A percentile compares a stretch with the other conserved stretches of the same genome.
Evolutionary conservation across 2,329 filamentous ascomycete species (phyloP).

Genomic region (Phoma sp.): DNA sequence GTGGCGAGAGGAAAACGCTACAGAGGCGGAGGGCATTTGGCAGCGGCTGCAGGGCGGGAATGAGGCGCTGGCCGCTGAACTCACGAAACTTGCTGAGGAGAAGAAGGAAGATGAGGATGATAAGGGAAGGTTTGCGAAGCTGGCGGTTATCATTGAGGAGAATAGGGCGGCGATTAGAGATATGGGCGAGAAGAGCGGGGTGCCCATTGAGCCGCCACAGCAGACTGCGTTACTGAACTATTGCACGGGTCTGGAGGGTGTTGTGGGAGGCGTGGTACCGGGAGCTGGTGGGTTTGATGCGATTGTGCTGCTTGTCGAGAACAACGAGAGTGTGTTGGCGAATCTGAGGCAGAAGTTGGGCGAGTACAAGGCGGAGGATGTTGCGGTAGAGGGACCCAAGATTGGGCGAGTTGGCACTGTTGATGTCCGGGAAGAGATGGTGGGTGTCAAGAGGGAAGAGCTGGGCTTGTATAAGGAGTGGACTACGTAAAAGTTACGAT

Average conservation of each 20-base stretch:
- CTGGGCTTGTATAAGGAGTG: slow-evolving; percentile 51
- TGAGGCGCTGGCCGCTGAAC: slow-evolving; percentile 69
- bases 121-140: slow-evolving; percentile 51
- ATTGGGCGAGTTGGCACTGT: slow-evolving; percentile 72
- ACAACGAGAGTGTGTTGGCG: slow-evolving; percentile 70
- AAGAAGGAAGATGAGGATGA: slow-evolving; percentile 33
- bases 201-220: slow-evolving; percentile 86
- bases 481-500: slow-evolving; percentile 24
- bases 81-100: slow-evolving; percentile 60
- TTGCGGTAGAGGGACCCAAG: slow-evolving; percentile 49
- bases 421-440: slow-evolving; percentile 74
- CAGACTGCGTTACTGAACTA: slow-evolving; percentile 88
- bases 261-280: slow-evolving; percentile 90
- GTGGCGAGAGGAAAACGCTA: slow-evolving; percentile 74
- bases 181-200: slow-evolving; percentile 77
- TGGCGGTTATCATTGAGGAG: slow-evolving; percentile 60
- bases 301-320: slow-evolving; percentile 78
- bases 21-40: slow-evolving; percentile 76
- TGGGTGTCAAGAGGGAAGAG: slow-evolving; percentile 63
- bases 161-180: slow-evolving; percentile 70
- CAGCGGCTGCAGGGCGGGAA: slow-evolving; percentile 76
- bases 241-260: slow-evolving; percentile 73
- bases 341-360: slow-evolving; percentile 69
- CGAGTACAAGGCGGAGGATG: slow-evolving; percentile 65
- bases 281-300: slow-evolving; percentile 96